Base-by-base conservation (phyloP, 164 flowering plant genomes). In the Euptelea pleiosperma region DNA sequence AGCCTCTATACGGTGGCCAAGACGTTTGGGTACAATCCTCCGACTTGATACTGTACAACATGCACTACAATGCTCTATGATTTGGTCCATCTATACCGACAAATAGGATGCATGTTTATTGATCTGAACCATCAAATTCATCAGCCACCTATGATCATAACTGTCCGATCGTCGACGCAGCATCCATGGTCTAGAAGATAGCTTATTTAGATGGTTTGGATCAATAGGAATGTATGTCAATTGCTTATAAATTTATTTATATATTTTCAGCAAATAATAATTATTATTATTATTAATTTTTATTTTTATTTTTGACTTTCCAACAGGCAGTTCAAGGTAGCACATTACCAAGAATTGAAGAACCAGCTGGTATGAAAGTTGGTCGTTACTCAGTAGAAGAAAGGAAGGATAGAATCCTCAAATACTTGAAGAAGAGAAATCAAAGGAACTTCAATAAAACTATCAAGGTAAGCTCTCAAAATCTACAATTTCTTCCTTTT, bases 381-480 rank as follows among this genome's bases (percentile, higher is more conserved):
- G 79, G 79, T 2, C 61, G 78, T 36, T 90, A 87, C 59, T 69
- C 89, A 0, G 81, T 57, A 8, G 96, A 87, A 70, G 96, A 87
- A 69, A 84, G 89, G 73, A 90, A 78, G 58, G 79, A 79, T 14
- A 82, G 81, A 56, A 90, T 90, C 61, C 69, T 75, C 2, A 76
- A 83, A 39, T 90, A 90, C 59, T 54, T 85, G 65, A 86, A 84
- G 78, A 90, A 90, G 70, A 78, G 86, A 81, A 87, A 80, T 60
- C 89, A 82, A 73, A 82, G 97, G 59, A 90, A 90, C 69, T 90
- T 84, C 77, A 85, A 78, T 78, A 90, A 90, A 73, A 90, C 88
- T 25, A 86, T 90, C 52, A 90, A 87, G 91, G 97, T 87, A 33
- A 31, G 1, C 15, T 30, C 25, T 57, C 2, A 21, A 22, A 42